Conservation (phyloP, 1,284 basidiomycete genomes). For the Melampsora americana region DNA sequence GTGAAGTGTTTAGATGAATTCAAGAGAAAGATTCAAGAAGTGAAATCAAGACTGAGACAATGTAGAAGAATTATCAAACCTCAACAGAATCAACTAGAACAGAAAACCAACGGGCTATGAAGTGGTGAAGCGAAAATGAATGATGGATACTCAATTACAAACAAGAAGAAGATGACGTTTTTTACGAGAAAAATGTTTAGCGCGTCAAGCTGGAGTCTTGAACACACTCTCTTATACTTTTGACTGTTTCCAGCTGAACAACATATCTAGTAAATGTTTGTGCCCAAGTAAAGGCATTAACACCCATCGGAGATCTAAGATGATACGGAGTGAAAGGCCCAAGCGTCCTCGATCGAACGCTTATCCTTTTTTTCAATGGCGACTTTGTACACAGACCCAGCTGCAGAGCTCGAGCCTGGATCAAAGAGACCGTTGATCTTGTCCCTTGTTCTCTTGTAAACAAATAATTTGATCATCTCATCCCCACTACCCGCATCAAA, state of each 20-base stretch:
- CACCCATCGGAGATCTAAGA: slow-evolving; percentile 6
- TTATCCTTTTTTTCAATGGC: slow-evolving; percentile 17
- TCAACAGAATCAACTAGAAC: not conserved
- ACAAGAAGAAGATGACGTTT: slow-evolving; percentile 9
- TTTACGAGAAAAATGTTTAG: slow-evolving; percentile 11
- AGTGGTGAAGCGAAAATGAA: slow-evolving; percentile 6
- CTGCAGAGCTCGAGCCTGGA: slow-evolving; percentile 12
- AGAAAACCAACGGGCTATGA: not conserved
- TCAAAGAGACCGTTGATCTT: not conserved
- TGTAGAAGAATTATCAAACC: too few species aligned
- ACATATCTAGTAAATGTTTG: not conserved
- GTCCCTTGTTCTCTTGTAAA: slow-evolving; percentile 8
- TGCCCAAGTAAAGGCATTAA: slow-evolving; percentile 14
- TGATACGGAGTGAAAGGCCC: slow-evolving; percentile 10
- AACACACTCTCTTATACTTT: not conserved
- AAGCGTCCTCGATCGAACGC: slow-evolving; percentile 23
- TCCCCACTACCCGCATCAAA: slow-evolving; percentile 6
- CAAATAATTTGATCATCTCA: slow-evolving; percentile 10
- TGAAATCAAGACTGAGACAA: not conserved
- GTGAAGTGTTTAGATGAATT: not conserved
- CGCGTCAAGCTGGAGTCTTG: not conserved
- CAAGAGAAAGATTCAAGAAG: slow-evolving; percentile 7
- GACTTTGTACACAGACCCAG: slow-evolving; percentile 3
- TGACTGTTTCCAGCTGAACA: not conserved
- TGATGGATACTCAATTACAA: slow-evolving; percentile 1